A percentile compares a stretch with the other conserved stretches of the same genome.
phyloP scores from a whole-genome alignment of 495 filamentous ascomycete genomes.

The Aspergillus funiculosus region DNA sequence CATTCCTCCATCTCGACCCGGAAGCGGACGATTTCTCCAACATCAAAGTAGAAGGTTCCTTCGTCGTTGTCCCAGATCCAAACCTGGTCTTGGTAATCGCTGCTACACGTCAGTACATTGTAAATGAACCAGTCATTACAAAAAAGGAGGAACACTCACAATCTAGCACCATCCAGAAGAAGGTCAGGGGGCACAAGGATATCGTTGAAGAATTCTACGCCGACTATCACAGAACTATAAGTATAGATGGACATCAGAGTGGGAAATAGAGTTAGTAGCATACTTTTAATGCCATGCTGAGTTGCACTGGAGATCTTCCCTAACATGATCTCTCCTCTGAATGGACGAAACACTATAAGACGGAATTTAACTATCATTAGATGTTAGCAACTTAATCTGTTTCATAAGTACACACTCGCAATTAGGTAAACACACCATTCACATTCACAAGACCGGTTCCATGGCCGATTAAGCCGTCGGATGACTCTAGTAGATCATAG shows the following conservation, averaged over 20 bases:
- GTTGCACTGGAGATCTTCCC: conserved; percentile 72
- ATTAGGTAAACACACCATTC: conserved; percentile 55
- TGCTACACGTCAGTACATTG: conserved; percentile 33
- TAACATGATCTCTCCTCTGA: conserved; percentile 81
- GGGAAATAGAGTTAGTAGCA: conserved; percentile 14
- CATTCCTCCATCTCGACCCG: conserved; percentile 79
- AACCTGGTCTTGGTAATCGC: conserved; percentile 62
- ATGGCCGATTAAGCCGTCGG: conserved; percentile 89
- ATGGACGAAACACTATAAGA: conserved; percentile 88
- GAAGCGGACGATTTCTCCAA: conserved; percentile 79
- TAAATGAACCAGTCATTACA: neutral
- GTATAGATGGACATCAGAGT: neutral
- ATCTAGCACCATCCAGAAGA: conserved; percentile 65
- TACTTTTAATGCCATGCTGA: conserved; percentile 69
- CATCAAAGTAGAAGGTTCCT: conserved; percentile 75
- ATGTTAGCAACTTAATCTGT: neutral
- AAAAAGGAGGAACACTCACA: conserved; percentile 47
- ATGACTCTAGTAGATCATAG: conserved; percentile 77
- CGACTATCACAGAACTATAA: conserved; percentile 47
- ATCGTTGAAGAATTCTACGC: conserved; percentile 85
- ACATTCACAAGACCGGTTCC: conserved; percentile 85
- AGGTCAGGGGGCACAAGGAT: conserved; percentile 69
- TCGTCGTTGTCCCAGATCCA: conserved; percentile 78
- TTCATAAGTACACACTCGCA: neutral
- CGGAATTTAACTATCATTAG: conserved; percentile 73